phyloP scores from a whole-genome alignment of 768 basidiomycete species.

The Symmetrospora coprosmae region DNA sequence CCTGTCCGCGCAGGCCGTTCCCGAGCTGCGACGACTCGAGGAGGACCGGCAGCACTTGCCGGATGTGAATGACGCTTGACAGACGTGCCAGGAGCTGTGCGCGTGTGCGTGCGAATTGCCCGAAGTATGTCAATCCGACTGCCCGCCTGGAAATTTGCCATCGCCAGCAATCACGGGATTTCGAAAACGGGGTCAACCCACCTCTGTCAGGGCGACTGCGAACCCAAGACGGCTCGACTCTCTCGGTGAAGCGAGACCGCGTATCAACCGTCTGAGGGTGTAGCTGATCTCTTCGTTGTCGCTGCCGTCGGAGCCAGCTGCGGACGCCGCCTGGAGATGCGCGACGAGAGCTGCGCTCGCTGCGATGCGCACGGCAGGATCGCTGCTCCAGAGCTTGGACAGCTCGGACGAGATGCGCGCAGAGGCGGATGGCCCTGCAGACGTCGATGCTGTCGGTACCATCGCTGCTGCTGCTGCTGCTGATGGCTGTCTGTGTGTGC shows the following conservation, averaged over 20 bases:
- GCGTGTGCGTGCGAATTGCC: too few relatives aligned
- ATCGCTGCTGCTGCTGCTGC: too few relatives aligned
- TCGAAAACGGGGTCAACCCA: too few relatives aligned
- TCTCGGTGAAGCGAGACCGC: slow-evolving; percentile 77
- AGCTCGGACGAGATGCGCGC: too few relatives aligned
- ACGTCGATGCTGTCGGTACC: too few relatives aligned
- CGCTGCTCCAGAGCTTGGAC: slow-evolving; percentile 1
- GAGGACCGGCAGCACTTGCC: slow-evolving; percentile 53
- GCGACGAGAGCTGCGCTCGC: background rate
- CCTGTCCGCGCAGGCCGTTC: slow-evolving; percentile 70
- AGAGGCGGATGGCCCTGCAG: too few relatives aligned
- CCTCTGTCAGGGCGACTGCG: slow-evolving; percentile 89
- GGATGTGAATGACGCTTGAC: slow-evolving; percentile 37
- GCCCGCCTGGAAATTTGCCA: too few relatives aligned
- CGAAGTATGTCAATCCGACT: too few relatives aligned
- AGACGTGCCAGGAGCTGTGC: slow-evolving; percentile 59
- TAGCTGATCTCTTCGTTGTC: slow-evolving; percentile 60
- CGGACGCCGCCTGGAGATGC: background rate
- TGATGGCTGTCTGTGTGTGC: too few relatives aligned
- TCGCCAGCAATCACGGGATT: too few relatives aligned
- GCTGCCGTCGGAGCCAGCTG: background rate
- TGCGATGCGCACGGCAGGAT: background rate
- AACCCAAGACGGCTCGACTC: slow-evolving; percentile 91
- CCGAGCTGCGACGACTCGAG: slow-evolving; percentile 55
- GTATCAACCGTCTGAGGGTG: slow-evolving; percentile 67